Evolutionary conservation across 164 flowering plant genomes (phyloP), one percentile per base, ranked within the genome.

Genomic region (Magnolia kwangsiensis): DNA sequence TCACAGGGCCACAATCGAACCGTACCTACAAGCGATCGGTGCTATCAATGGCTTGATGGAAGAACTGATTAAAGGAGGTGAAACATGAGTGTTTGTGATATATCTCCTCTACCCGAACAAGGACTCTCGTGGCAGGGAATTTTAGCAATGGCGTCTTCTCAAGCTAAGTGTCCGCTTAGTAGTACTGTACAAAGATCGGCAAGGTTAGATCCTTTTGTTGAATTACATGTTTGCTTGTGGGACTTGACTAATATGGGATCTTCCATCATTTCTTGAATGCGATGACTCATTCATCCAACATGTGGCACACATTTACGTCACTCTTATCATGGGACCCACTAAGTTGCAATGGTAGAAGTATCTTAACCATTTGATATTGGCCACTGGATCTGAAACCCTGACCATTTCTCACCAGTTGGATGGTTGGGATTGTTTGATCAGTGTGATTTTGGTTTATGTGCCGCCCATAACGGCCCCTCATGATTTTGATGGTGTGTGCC

Each of bases 41-140:
- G 63, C 66, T 76, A 31, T 78, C 86, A 21, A 20, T 74, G 50
- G 84, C 81, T 65, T 84, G 81, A 79, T 55, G 14, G 20, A 76
- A n/a, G 27, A 76, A 45, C 14, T 58, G 51, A 8, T 29, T 19
- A 6, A 4, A 37, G 23, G 58, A 29, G 23, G 51, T 16, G 55
- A 72, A 51, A 18, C 27, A 1, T 66, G 58, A 2, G 21, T 19
- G 24, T 19, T 67, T 51, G 65, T 55, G 72, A 75, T 68, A 65
- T n/a, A 7, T n/a, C 20, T 9, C 31, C 27, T 24, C 27, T n/a
- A 63, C 8, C 19, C 14, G 20, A 63, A 24, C 27, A 24, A 65
- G 14, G 29, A 21, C 68, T 65, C 27, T 23, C 27, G 27, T 24
- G 24, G 37, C 68, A 68, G 18, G 49, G 50, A 14, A 55, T 27